These are phyloP conservation scores for Arthroderma uncinatum DNA, from an alignment of 2,329 filamentous ascomycete species.

Conservation along the genomic window DNA sequence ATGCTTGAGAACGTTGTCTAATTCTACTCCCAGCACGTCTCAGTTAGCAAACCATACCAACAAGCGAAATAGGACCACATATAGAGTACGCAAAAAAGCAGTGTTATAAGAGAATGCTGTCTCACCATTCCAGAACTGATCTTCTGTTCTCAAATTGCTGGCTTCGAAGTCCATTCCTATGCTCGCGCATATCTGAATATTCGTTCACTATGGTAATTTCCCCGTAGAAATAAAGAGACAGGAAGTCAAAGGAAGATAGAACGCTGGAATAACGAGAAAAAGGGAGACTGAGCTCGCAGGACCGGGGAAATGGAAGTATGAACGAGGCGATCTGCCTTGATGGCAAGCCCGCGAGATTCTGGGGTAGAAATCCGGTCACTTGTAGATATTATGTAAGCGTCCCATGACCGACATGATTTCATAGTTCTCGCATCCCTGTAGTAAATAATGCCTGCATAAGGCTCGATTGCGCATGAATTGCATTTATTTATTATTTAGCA, in stretches of 20 bases:
- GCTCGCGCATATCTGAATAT: slow-evolving; percentile 9
- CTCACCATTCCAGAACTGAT: slow-evolving; percentile 80
- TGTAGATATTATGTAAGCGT: neutral
- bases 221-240: neutral
- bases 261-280: neutral
- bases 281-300: neutral
- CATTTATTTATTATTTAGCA: neutral
- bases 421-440: neutral
- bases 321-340: neutral
- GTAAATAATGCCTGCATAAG: neutral
- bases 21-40: slow-evolving; percentile 38
- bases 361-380: neutral
- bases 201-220: neutral
- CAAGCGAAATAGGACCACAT: slow-evolving; percentile 6
- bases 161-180: slow-evolving; percentile 57
- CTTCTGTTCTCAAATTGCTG: slow-evolving; percentile 62
- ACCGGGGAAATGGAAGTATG: neutral
- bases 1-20: slow-evolving; percentile 53
- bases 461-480: neutral
- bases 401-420: neutral
- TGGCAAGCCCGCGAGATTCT: neutral
- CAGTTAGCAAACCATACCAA: neutral
- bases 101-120: slow-evolving; percentile 15
- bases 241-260: neutral
- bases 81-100: neutral